Evolutionary conservation across 2,329 filamentous ascomycete species (phyloP).

Genomic region (Xylariaceae sp.): DNA sequence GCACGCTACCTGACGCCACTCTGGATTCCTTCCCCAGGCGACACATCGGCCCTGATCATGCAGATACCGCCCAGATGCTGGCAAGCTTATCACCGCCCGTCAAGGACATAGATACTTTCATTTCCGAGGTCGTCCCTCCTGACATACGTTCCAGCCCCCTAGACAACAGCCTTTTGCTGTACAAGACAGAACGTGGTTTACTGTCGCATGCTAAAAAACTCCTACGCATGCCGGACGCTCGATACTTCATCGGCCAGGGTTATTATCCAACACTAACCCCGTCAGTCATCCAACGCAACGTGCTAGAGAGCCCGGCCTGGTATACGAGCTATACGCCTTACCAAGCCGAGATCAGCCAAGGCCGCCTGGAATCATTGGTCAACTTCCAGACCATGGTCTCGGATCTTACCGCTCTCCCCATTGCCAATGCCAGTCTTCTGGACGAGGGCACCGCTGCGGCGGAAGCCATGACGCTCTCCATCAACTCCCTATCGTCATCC

Average conservation of each 20-base stretch:
- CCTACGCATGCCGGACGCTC: slow-evolving; percentile 19
- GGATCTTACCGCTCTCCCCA: slow-evolving; percentile 78
- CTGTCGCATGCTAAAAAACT: slow-evolving; percentile 40
- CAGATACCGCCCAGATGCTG: slow-evolving; percentile 70
- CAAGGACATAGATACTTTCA: slow-evolving; percentile 69
- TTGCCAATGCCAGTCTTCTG: slow-evolving; percentile 83
- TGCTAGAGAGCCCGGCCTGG: slow-evolving; percentile 90
- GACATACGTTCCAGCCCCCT: slow-evolving; percentile 74
- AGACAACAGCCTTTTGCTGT: slow-evolving; percentile 53
- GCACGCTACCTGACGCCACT: slow-evolving; percentile 20
- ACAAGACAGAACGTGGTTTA: slow-evolving; percentile 46
- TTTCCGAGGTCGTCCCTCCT: slow-evolving; percentile 73
- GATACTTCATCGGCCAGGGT: slow-evolving; percentile 71
- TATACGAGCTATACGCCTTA: slow-evolving; percentile 98
- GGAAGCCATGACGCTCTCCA: slow-evolving; percentile 89
- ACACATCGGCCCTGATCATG: slow-evolving; percentile 76
- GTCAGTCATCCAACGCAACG: slow-evolving; percentile 84
- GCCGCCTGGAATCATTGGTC: slow-evolving; percentile 80
- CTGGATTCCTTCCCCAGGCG: slow-evolving; percentile 67
- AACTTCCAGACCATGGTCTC: slow-evolving; percentile 94
- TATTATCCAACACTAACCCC: slow-evolving; percentile 86
- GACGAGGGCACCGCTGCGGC: slow-evolving; percentile 90
- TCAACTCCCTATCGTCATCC: slow-evolving; percentile 64
- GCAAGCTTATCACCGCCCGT: slow-evolving; percentile 67
- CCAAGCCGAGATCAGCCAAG: slow-evolving; percentile 95